phyloP scores from a whole-genome alignment of 2,329 filamentous ascomycete genomes.

The Raffaelea arxii region DNA sequence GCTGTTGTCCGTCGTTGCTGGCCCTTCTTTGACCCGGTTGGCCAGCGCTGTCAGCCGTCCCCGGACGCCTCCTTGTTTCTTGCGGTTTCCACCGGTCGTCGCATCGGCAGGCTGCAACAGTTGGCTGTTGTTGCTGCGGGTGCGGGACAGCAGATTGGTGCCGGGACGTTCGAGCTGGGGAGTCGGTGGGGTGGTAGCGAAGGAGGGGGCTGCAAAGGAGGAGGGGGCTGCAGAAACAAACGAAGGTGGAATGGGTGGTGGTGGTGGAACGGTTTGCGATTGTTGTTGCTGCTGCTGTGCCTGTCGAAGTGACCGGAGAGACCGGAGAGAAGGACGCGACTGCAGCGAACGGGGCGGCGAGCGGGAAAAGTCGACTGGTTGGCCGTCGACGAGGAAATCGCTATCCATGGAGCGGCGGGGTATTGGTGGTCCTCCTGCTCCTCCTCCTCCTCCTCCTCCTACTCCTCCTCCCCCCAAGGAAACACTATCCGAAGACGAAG shows the following conservation, averaged over 20 bases:
- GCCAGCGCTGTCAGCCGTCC: conserved; percentile 17
- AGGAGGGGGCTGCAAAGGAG: no score
- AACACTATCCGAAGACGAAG: conserved; percentile 26
- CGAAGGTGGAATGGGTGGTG: no score
- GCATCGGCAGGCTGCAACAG: conserved; percentile 6
- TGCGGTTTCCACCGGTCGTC: conserved; percentile 5
- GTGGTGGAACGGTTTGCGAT: no score
- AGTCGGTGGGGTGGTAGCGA: no score
- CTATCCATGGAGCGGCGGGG: no score
- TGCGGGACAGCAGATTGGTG: no score
- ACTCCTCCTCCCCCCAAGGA: no score
- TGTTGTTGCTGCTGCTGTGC: background rate
- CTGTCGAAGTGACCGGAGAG: background rate
- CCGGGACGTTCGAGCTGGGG: no score
- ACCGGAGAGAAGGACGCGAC: conserved; percentile 10
- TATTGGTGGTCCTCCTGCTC: no score
- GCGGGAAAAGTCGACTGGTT: conserved; percentile 48
- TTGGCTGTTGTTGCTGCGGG: conserved; percentile 2
- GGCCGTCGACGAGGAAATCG: no score
- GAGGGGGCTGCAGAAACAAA: no score
- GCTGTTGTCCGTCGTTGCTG: background rate
- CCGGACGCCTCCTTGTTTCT: conserved; percentile 14
- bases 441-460: no score
- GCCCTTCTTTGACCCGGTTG: conserved; percentile 15
- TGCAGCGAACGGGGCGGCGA: conserved; percentile 45